A percentile compares a stretch with the other conserved stretches of the same genome.
These are phyloP conservation scores for Lecanicillium sp. DNA, from an alignment of 2,329 filamentous ascomycete species.

Conservation along the genomic window DNA sequence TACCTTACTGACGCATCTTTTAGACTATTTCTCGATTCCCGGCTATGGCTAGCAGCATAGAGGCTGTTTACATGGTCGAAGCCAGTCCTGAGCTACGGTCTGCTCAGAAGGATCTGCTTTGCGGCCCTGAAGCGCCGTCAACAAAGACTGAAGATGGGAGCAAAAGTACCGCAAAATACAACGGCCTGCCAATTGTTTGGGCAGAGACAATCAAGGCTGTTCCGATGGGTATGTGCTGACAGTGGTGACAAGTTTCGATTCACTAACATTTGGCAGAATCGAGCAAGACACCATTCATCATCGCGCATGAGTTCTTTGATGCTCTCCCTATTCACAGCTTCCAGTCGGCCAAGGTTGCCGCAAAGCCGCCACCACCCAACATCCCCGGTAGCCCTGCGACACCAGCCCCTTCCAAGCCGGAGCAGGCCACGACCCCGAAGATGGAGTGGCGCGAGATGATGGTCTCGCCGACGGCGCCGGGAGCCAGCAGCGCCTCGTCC, in stretches of 20 bases:
- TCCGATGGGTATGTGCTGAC: conserved; percentile 51
- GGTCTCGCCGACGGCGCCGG: conserved; percentile 60
- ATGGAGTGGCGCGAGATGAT: conserved; percentile 78
- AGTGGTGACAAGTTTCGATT: background rate
- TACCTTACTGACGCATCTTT: background rate
- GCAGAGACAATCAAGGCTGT: conserved; percentile 83
- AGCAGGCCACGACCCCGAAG: conserved; percentile 28
- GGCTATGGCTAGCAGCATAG: conserved; percentile 66
- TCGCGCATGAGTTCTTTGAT: conserved; percentile 98
- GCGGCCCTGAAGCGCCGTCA: conserved; percentile 61
- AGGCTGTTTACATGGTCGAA: conserved; percentile 90
- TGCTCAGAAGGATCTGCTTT: conserved; percentile 76
- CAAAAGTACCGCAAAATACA: conserved; percentile 70
- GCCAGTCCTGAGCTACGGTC: conserved; percentile 75
- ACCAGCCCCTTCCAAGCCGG: conserved; percentile 34
- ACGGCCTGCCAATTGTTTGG: conserved; percentile 74
- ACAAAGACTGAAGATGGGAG: conserved; percentile 67
- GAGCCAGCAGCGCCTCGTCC: conserved; percentile 47
- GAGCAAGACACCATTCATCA: conserved; percentile 78
- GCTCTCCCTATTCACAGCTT: conserved; percentile 95
- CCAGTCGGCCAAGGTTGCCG: conserved; percentile 56
- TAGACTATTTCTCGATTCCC: conserved; percentile 83
- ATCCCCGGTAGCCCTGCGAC: conserved; percentile 29
- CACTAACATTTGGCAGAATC: conserved; percentile 38
- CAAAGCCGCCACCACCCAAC: conserved; percentile 15